phyloP scores from a whole-genome alignment of 306 rosid genomes.

The Calophaca sinica region DNA sequence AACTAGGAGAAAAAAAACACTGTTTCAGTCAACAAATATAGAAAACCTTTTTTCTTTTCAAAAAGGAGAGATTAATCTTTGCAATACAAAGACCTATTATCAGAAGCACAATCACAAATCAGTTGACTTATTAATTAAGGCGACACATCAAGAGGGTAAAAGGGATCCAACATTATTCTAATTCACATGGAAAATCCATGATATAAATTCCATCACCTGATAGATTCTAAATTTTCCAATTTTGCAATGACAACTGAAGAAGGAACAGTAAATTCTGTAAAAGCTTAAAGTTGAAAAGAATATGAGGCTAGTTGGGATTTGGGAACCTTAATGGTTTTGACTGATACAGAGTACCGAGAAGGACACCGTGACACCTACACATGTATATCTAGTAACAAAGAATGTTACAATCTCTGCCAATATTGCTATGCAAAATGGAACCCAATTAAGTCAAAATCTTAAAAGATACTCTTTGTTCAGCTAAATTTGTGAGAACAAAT shows the following conservation, averaged over 20 bases:
- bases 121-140: not conserved
- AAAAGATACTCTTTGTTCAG: not conserved
- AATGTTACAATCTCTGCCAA: too few relatives aligned
- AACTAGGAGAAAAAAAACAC: not conserved
- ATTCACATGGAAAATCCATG: not conserved
- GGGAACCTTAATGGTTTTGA: too few relatives aligned
- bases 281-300: too few relatives aligned
- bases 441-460: slow-evolving; percentile 34
- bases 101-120: not conserved
- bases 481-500: slow-evolving; percentile 26
- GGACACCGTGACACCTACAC: too few relatives aligned
- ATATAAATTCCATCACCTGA: too few relatives aligned
- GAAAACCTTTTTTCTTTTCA: not conserved
- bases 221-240: too few relatives aligned
- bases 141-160: not conserved
- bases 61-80: slow-evolving; percentile 9
- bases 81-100: not conserved
- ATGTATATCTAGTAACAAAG: too few relatives aligned
- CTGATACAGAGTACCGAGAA: too few relatives aligned
- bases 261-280: too few relatives aligned
- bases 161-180: not conserved
- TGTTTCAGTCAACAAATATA: not conserved
- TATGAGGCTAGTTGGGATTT: too few relatives aligned
- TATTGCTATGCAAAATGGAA: too few relatives aligned
- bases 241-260: too few relatives aligned